Evolutionary conservation across 305 asterid genomes (phyloP), one percentile per base, ranked within the genome.

Genomic region (Plantago lanceolata): DNA sequence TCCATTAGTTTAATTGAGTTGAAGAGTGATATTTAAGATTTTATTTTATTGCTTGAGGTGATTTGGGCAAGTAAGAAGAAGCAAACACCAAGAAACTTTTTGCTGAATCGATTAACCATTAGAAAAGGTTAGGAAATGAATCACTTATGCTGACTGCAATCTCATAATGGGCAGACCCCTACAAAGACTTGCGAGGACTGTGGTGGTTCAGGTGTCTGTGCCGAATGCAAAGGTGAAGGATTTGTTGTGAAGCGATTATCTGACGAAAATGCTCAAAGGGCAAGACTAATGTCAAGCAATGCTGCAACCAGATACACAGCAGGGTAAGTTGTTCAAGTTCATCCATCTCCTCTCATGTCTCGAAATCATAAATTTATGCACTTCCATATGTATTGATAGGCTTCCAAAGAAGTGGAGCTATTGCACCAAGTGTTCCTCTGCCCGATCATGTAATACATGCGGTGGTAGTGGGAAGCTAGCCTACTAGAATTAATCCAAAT

Each of bases 381-480:
- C 45, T 55, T 45, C 9, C 17, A 4, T 61, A 15, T 71, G 35
- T 65, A 16, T 73, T 51, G 21, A 74, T 87, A 91, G 98, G 82
- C 98, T 89, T 64, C 98, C 98, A 0, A 93, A 89, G 77, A 89
- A 89, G 68, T 93, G 97, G 98, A 84, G 98, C 81, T 93, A 93
- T 79, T 93, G 98, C 78, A 80, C 86, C 44, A 93, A 87, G 75
- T 89, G 98, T 80, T 84, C 95, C 0, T 86, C 97, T 19, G 67
- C 84, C 35, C 84, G 98, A 26, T 82, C 92, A 24, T 93, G 97
- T 47, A 76, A 65, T 43, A 77, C 77, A 18, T 93, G 98, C 59
- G 88, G 77, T 29, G 98, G 98, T 48, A 80, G 75, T 40, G 98
- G 98, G 67, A 84, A 80, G 75, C 76, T 85, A 53, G 78, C 76